A percentile compares a stretch with the other conserved stretches of the same genome.
Conservation (phyloP, 2,329 filamentous ascomycete genomes). For the Helotiales sp. region DNA sequence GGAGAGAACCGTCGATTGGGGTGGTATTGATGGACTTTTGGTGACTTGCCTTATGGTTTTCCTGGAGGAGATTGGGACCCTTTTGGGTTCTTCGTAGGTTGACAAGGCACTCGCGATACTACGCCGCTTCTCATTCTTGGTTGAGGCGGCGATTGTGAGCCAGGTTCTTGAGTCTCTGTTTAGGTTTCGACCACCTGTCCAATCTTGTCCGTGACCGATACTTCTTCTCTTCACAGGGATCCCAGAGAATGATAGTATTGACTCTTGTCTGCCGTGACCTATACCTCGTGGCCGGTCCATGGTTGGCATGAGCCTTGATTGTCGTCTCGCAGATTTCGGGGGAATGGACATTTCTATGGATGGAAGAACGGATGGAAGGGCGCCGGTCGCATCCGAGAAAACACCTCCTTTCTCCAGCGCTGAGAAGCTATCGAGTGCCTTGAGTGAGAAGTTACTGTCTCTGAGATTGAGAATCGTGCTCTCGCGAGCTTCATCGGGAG, state of each 20-base stretch:
- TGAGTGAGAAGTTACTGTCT: constrained; percentile 36
- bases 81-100: constrained; percentile 30
- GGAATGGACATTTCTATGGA: neutral
- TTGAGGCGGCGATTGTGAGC: constrained; percentile 29
- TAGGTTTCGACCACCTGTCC: constrained; percentile 18
- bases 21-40: constrained; percentile 26
- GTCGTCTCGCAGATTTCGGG: constrained; percentile 25
- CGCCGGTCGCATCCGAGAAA: neutral
- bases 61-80: constrained; percentile 7
- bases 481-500: constrained; percentile 5
- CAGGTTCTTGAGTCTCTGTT: constrained; percentile 36
- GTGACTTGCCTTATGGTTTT: constrained; percentile 31
- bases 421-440: constrained; percentile 35
- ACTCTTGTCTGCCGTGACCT: constrained; percentile 34
- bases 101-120: constrained; percentile 33
- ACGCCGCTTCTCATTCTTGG: constrained; percentile 18
- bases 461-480: constrained; percentile 32
- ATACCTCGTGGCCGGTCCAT: constrained; percentile 31
- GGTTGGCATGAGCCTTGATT: constrained; percentile 27
- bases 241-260: constrained; percentile 28
- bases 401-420: constrained; percentile 11
- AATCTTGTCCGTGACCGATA: constrained; percentile 38
- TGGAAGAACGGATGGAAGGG: neutral
- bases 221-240: constrained; percentile 28
- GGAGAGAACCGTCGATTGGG: constrained; percentile 7